These are phyloP conservation scores for Trichoderma harzianum DNA, from an alignment of 2,329 filamentous ascomycete genomes.

Conservation along the genomic window DNA sequence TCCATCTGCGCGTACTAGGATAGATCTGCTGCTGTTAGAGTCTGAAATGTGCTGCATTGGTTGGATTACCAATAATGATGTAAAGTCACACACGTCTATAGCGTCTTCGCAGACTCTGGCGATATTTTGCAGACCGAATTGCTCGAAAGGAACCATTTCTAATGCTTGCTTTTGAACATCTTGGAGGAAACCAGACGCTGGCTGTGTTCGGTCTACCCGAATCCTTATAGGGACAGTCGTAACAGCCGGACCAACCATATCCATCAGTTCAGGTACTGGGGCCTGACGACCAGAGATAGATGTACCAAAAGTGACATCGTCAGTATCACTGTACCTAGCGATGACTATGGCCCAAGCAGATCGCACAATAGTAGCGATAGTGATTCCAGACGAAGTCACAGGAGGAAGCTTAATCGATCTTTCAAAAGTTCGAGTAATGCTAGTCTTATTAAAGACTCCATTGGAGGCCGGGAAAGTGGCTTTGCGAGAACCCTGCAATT, in stretches of 20 bases:
- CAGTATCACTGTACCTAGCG: conserved; percentile 33
- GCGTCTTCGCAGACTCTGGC: conserved; percentile 15
- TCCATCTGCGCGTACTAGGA: not conserved
- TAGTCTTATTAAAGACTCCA: not conserved
- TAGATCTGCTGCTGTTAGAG: not conserved
- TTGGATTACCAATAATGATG: conserved; percentile 21
- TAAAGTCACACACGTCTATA: conserved; percentile 21
- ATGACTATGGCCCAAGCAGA: conserved; percentile 34
- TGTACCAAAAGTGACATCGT: conserved; percentile 22
- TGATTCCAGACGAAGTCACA: conserved; percentile 11
- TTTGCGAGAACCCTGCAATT: not conserved
- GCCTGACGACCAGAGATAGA: conserved; percentile 23
- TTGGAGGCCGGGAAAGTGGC: not conserved
- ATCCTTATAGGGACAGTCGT: conserved; percentile 16
- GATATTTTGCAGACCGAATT: conserved; percentile 25
- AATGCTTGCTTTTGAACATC: conserved; percentile 17
- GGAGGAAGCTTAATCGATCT: not conserved
- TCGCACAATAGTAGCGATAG: conserved; percentile 24
- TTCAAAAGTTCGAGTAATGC: not conserved
- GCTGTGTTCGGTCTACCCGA: not conserved
- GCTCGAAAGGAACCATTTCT: conserved; percentile 23
- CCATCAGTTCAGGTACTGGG: conserved; percentile 19
- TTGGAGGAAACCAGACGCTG: not conserved
- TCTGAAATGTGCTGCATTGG: conserved; percentile 7
- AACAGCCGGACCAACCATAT: conserved; percentile 20